Base-by-base conservation (phyloP, 2,329 filamentous ascomycete genomes). In the Lecanicillium sp. region DNA sequence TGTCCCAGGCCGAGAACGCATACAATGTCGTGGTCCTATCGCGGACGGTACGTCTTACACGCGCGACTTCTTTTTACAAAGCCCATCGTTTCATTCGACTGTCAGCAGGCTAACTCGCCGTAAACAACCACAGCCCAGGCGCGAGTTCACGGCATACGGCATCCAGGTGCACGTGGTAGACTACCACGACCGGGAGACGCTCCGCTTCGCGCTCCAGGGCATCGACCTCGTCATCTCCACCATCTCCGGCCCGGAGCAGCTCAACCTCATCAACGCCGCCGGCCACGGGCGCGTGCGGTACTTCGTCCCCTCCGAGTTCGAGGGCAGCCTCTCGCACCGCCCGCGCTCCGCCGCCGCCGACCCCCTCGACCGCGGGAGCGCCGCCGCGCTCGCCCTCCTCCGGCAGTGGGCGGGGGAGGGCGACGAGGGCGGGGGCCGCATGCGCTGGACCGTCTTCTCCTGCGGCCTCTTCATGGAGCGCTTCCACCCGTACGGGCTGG, bases 401-500 rank as follows among this genome's bases (percentile, higher is more conserved):
- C 70, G 74, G 40, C 71, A 79, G 41, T 82, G 78, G 62, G 64
- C 29, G 10, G 37, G n/a, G 30, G n/a, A 70, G 12, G 60, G 67
- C 26, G 26, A 29, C 26, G 26, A 29, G 12, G 7, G 26, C 7
- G 7, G 26, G 45, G 12, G n/a, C n/a, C n/a, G n/a, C 50, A 86
- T 90, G 68, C 73, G 76, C 35, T 86, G 77, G 52, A 88, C 85
- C 0, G 71, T 82, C 21, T 89, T 90, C 63, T 78, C 81, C 0
- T 90, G 86, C 56, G 86, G 86, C 17, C 65, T 89, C 24, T 80
- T 90, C 54, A 90, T 88, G 70, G 86, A 90, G 60, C 72, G 84
- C 1, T 89, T 90, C 57, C 79, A 79, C 17, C 81, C 81, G 0
- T 79, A 78, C 3, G 86, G 86, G 0, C 72, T 90, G 50, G 70